Conservation (phyloP, 257 asterid species). For the Jaltomata sinuosa region DNA sequence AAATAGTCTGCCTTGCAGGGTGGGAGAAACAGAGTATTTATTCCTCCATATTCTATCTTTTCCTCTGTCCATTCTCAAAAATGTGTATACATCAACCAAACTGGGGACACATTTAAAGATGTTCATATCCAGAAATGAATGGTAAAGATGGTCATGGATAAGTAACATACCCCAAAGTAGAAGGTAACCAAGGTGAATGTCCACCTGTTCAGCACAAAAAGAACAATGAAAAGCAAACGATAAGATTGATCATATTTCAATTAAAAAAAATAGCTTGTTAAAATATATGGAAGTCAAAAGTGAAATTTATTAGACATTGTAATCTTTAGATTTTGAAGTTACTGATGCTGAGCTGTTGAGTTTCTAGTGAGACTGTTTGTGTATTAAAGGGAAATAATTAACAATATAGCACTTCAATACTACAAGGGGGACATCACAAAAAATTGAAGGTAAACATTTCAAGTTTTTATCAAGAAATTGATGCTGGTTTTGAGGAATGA, state of each 20-base stretch:
- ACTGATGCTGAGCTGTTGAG: background rate
- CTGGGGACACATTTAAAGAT: background rate
- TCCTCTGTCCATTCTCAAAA: background rate
- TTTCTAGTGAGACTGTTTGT: background rate
- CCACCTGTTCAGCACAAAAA: constrained; percentile 64
- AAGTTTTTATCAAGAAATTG: background rate
- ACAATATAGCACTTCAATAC: background rate
- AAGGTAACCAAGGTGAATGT: constrained; percentile 66
- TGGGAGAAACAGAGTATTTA: background rate
- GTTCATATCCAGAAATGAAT: too few species aligned
- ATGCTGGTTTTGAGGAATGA: background rate
- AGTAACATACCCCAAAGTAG: constrained; percentile 75
- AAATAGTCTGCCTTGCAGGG: background rate
- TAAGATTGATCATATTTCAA: background rate
- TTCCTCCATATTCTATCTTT: background rate
- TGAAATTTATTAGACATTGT: background rate
- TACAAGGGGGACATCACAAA: background rate
- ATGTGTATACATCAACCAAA: background rate
- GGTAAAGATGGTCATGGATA: constrained; percentile 13
- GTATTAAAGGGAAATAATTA: background rate
- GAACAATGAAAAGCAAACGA: background rate
- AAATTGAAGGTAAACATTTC: background rate
- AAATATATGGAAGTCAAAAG: background rate
- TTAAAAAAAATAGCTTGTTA: background rate
- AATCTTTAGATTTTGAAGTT: background rate